Evolutionary conservation across 306 rosid genomes (phyloP).

Genomic region (Citrullus amarus): DNA sequence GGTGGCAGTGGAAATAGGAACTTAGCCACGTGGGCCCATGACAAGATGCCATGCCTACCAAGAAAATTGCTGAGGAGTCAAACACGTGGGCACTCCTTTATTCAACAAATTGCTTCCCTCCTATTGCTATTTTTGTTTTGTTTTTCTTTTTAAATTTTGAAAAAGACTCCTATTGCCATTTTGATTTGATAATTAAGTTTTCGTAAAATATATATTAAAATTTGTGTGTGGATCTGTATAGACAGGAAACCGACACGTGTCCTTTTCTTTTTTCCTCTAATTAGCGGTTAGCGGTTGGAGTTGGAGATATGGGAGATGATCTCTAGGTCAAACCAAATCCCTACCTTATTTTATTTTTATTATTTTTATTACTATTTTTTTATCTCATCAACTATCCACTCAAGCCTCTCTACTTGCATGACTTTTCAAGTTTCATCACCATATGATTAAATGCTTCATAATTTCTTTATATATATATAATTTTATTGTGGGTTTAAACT

Average conservation of each 20-base stretch:
- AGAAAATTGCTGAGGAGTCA: background rate
- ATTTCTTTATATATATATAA: too few species aligned
- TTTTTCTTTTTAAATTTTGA: too few species aligned
- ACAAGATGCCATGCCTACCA: background rate
- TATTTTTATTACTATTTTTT: too few species aligned
- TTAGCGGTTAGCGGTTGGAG: conserved; percentile 3
- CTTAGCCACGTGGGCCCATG: background rate
- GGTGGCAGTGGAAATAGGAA: background rate
- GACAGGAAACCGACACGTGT: background rate
- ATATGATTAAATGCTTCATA: too few species aligned
- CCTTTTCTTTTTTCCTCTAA: background rate
- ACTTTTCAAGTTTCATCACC: background rate
- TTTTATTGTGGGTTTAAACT: too few species aligned
- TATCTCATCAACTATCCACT: background rate
- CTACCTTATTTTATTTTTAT: background rate
- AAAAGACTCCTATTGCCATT: background rate
- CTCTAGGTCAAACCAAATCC: background rate
- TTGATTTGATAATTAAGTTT: background rate
- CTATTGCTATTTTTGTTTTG: too few species aligned
- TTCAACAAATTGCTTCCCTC: background rate
- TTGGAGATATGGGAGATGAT: background rate
- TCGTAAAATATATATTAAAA: too few species aligned
- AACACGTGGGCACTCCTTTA: background rate
- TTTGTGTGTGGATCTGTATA: background rate
- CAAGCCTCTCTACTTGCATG: background rate